Evolutionary conservation across 2,329 filamentous ascomycete genomes (phyloP).

Genomic region (Leptodontidium sp.): DNA sequence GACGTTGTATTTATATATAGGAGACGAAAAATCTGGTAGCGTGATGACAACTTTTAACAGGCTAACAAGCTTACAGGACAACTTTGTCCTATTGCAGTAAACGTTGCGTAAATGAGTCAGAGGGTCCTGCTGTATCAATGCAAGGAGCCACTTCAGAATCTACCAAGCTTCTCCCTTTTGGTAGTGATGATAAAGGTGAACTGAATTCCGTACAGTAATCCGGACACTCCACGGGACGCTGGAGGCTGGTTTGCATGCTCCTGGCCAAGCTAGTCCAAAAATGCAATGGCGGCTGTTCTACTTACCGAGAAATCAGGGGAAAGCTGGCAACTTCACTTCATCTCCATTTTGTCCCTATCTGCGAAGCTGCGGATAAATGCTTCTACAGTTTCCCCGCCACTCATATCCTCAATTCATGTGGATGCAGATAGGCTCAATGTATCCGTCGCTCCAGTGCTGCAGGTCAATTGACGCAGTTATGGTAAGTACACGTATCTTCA

Average conservation of each 20-base stretch:
- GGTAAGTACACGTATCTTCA: slow-evolving; percentile 36
- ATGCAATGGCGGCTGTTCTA: not conserved
- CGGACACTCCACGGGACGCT: slow-evolving; percentile 7
- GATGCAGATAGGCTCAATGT: slow-evolving; percentile 28
- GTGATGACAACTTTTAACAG: not conserved
- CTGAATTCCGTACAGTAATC: not conserved
- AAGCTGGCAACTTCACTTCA: slow-evolving; percentile 6
- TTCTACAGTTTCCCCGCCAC: slow-evolving; percentile 21
- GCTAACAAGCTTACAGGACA: not conserved
- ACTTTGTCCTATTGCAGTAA: slow-evolving; percentile 1
- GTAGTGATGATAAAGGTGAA: not conserved
- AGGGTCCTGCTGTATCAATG: not conserved
- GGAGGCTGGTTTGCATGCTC: not conserved
- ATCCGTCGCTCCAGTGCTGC: slow-evolving; percentile 1
- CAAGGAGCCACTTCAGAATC: not conserved
- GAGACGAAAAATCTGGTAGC: not conserved
- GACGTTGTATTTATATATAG: not conserved
- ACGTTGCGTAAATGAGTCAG: slow-evolving; percentile 3
- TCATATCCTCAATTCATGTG: slow-evolving; percentile 16
- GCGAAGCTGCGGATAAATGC: slow-evolving; percentile 27
- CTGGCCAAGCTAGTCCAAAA: not conserved
- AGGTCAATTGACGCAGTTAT: slow-evolving; percentile 5
- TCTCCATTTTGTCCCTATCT: slow-evolving; percentile 8
- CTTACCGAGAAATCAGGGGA: not conserved
- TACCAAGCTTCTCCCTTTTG: not conserved